Percentiles rank a stretch among this genome's conserved stretches.
phyloP scores from a whole-genome alignment of 78 protist genomes.

The Cavenderia fasciculata region DNA sequence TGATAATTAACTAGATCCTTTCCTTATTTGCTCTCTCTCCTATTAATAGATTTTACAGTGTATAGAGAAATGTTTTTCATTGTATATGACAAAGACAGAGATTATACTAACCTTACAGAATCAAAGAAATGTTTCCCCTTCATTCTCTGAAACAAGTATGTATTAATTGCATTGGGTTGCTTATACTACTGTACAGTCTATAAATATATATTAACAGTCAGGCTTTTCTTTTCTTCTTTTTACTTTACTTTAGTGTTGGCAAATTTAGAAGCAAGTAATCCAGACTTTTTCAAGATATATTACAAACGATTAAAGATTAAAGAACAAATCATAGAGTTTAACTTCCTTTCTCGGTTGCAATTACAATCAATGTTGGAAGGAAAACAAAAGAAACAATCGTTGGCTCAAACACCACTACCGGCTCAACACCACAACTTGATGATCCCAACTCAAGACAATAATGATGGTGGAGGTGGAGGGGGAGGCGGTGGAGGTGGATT shows the following conservation, averaged over 20 bases:
- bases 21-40: neutral
- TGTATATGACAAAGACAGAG: slow-evolving; percentile 46
- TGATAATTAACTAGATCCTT: neutral
- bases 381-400: neutral
- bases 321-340: slow-evolving; percentile 56
- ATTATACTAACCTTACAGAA: slow-evolving; percentile 53
- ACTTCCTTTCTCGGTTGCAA: slow-evolving; percentile 24
- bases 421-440: slow-evolving; percentile 1
- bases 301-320: slow-evolving; percentile 47
- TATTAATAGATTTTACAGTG: slow-evolving; percentile 16
- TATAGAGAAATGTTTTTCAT: slow-evolving; percentile 48
- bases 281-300: slow-evolving; percentile 56
- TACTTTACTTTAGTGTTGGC: neutral
- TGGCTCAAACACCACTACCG: neutral
- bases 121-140: slow-evolving; percentile 42
- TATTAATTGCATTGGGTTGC: neutral
- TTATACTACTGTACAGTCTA: no score
- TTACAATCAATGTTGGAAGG: slow-evolving; percentile 1
- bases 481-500: no score
- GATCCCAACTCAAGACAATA: neutral
- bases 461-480: no score
- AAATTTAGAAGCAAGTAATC: slow-evolving; percentile 23
- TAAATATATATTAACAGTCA: neutral
- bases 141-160: slow-evolving; percentile 35
- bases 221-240: neutral